Percentiles rank a stretch among this genome's conserved stretches.
Evolutionary conservation across 2,329 filamentous ascomycete genomes (phyloP).

Genomic region (Capronia coronata): DNA sequence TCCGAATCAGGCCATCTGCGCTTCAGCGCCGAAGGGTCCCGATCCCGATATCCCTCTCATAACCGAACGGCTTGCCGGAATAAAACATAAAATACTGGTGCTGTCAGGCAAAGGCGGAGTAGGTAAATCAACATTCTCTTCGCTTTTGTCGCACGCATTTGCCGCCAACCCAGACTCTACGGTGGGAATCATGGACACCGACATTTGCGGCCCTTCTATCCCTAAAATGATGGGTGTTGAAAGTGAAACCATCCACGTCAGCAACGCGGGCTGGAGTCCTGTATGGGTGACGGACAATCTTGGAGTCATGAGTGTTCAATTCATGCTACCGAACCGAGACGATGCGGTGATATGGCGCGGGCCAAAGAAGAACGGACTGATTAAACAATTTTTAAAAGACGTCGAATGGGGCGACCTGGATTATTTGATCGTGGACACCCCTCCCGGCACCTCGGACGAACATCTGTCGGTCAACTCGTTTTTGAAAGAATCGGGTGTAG

Average conservation of each 20-base stretch:
- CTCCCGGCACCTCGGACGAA: conserved; percentile 90
- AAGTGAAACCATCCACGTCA: conserved; percentile 84
- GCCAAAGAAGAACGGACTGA: conserved; percentile 96
- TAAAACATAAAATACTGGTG: conserved; percentile 88
- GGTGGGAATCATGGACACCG: conserved; percentile 95
- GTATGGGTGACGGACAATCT: conserved; percentile 95
- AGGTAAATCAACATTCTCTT: conserved; percentile 90
- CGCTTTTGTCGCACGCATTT: conserved; percentile 81
- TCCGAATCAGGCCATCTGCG: conserved; percentile 93
- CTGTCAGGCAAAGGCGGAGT: conserved; percentile 94
- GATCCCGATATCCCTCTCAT: conserved; percentile 92
- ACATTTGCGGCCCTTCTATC: conserved; percentile 93
- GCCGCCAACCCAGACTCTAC: conserved; percentile 69
- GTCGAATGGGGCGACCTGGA: conserved; percentile 97
- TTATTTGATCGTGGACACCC: conserved; percentile 88
- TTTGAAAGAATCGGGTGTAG: conserved; percentile 82
- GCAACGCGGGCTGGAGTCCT: conserved; percentile 81
- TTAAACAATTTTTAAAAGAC: conserved; percentile 96
- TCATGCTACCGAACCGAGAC: conserved; percentile 90
- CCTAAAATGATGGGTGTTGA: conserved; percentile 96
- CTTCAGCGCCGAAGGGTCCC: conserved; percentile 86
- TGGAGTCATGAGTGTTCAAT: conserved; percentile 94
- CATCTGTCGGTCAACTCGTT: conserved; percentile 91
- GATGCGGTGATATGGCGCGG: conserved; percentile 97
- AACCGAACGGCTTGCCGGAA: conserved; percentile 68